These are phyloP conservation scores for Arabidopsis hybrid DNA, from an alignment of 441 rosid species.

Conservation along the genomic window DNA sequence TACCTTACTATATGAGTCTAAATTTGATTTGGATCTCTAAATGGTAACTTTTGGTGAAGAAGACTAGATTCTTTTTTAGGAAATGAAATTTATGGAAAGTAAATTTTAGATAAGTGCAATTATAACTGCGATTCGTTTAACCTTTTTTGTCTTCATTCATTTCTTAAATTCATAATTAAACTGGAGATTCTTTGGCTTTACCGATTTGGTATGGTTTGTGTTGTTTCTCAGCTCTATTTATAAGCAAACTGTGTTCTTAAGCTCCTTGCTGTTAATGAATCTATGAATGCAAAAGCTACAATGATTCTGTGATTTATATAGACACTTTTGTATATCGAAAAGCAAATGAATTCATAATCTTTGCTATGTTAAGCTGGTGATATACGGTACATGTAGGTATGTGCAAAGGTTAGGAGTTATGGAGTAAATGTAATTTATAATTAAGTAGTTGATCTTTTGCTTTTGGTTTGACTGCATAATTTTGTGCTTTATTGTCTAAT, in stretches of 20 bases:
- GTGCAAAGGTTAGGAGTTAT: background rate
- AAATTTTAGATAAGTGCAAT: background rate
- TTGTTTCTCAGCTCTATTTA: background rate
- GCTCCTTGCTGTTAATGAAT: background rate
- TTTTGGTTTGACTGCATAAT: background rate
- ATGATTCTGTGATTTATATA: background rate
- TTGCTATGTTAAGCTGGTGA: background rate
- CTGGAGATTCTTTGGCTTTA: slow-evolving; percentile 10
- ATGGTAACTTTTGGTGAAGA: slow-evolving; percentile 29
- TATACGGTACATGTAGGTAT: background rate
- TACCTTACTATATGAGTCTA: background rate
- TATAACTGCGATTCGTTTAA: background rate
- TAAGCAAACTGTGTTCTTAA: background rate
- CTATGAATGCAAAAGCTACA: slow-evolving; percentile 6
- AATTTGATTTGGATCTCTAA: slow-evolving; percentile 19
- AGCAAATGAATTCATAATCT: slow-evolving; percentile 3
- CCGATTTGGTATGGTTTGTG: background rate
- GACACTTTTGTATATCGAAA: background rate
- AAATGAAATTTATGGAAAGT: slow-evolving; percentile 23
- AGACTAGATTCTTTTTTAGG: slow-evolving; percentile 23
- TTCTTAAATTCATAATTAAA: background rate
- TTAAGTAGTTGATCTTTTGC: background rate
- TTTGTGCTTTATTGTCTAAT: background rate
- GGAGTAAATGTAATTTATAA: background rate
- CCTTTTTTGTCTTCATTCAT: slow-evolving; percentile 2